phyloP scores from a whole-genome alignment of 1,139 yeast species.

The Hyphopichia burtonii region DNA sequence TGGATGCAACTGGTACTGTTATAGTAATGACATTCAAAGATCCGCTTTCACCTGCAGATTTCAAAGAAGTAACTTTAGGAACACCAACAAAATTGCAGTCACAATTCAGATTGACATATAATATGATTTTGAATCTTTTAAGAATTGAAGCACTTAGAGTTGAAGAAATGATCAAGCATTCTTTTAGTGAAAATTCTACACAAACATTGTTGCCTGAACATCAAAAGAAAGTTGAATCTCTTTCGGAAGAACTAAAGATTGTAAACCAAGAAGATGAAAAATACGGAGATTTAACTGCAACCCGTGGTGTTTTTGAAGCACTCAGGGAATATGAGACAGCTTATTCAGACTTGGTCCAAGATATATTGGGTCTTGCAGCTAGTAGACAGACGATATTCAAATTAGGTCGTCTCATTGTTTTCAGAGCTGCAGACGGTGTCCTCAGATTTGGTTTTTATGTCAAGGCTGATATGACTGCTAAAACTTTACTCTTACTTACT shows the following conservation, averaged over 20 bases:
- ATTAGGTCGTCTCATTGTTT: slow-evolving; percentile 63
- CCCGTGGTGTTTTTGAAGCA: slow-evolving; percentile 45
- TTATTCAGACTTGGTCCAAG: slow-evolving; percentile 47
- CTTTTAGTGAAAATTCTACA: slow-evolving; percentile 87
- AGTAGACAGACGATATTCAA: slow-evolving; percentile 45
- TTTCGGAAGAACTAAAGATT: slow-evolving; percentile 46
- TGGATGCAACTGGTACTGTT: slow-evolving; percentile 94
- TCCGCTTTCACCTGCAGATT: slow-evolving; percentile 58
- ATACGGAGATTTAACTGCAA: slow-evolving; percentile 34
- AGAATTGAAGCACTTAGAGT: slow-evolving; percentile 93
- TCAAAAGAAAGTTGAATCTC: slow-evolving; percentile 58
- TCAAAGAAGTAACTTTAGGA: slow-evolving; percentile 82
- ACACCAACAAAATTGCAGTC: slow-evolving; percentile 85
- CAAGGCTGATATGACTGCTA: slow-evolving; percentile 31
- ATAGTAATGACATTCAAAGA: slow-evolving; percentile 84
- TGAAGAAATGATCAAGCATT: slow-evolving; percentile 95
- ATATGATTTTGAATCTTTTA: slow-evolving; percentile 87
- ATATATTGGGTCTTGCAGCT: slow-evolving; percentile 45
- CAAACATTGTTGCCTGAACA: slow-evolving; percentile 88
- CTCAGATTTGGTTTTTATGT: slow-evolving; percentile 56
- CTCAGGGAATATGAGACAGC: slow-evolving; percentile 45
- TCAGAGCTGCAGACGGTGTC: slow-evolving; percentile 43
- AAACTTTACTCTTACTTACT: slow-evolving; percentile 35
- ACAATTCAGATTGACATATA: slow-evolving; percentile 91
- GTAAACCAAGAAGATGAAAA: slow-evolving; percentile 39